Base-by-base conservation (phyloP, 1,139 yeast genomes). In the Candida pseudoviswanathii region DNA sequence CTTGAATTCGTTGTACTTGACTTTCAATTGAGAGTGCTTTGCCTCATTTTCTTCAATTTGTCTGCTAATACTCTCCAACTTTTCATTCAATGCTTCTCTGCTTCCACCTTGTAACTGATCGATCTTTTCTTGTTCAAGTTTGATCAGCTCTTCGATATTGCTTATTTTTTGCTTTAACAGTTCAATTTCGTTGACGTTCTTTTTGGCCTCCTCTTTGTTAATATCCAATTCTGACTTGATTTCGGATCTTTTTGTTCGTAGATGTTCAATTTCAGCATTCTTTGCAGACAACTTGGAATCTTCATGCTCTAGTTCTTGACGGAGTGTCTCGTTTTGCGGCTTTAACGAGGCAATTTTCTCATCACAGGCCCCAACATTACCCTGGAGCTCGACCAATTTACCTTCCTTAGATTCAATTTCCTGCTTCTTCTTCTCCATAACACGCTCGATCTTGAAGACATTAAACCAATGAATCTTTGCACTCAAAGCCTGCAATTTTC, bases 391-490 rank as follows among this genome's bases (percentile, higher is more conserved):
- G 1, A 53, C 58, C 4, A 71, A 60, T 29, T 65, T 63, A 1
- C 55, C 53, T 39, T 62, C 59, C 4, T 62, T 54, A 9, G 59
- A 68, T 57, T 34, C 30, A 25, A 37, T 65, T 54, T 1, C 44
- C 41, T 9, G 45, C 22, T 29, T 53, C 65, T 9, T 44, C 26
- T 25, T 54, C 66, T 37, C 57, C 55, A 4, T 51, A 45, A 3
- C 67, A 3, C 63, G 60, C 49, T 78, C 75, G 32, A 74, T 63
- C 10, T 66, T 67, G 3, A 63, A 61, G 24, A 78, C 82, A 61
- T 82, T 81, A 44, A 75, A 73, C 91, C 92, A 86, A 51, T 78
- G 69, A n/a, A 82, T 75, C 58, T 85, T 86, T 4, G 89, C 94
- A 51, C 81, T 79, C 11, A 81, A 60, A 21, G 71, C 56, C 33